A percentile compares a stretch with the other conserved stretches of the same genome.
phyloP scores from a whole-genome alignment of 257 asterid species.

The Apocynum venetum region DNA sequence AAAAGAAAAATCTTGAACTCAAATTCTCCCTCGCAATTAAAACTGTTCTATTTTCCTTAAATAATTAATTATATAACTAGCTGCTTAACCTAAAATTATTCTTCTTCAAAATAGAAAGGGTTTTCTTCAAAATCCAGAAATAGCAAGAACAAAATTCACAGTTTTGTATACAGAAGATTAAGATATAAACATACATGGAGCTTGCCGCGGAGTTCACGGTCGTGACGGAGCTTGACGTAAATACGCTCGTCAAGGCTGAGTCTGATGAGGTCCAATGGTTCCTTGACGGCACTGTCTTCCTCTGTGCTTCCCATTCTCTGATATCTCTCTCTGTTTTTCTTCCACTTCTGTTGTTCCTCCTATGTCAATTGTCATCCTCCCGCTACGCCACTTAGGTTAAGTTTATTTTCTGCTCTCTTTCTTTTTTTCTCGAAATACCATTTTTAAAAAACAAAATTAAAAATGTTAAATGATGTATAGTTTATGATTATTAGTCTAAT shows the following conservation, averaged over 20 bases:
- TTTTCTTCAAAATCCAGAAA: background rate
- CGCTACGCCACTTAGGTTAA: background rate
- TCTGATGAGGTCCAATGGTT: constrained; percentile 96
- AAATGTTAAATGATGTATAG: too few relatives aligned
- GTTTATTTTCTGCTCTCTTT: background rate
- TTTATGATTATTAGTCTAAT: too few relatives aligned
- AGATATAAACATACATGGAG: constrained; percentile 49
- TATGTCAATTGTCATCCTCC: background rate
- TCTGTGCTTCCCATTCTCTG: constrained; percentile 74
- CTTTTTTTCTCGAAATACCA: too few relatives aligned
- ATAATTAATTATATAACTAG: too few relatives aligned
- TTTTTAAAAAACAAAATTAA: too few relatives aligned
- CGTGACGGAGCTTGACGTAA: constrained; percentile 97
- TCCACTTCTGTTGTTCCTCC: background rate
- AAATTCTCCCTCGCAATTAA: background rate
- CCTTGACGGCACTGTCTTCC: constrained; percentile 97
- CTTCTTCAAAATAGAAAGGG: constrained; percentile 10
- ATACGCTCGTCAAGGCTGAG: constrained; percentile 98
- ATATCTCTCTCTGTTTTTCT: background rate
- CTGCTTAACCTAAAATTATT: background rate
- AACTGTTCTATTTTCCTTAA: background rate
- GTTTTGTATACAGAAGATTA: background rate
- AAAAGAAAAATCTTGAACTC: background rate
- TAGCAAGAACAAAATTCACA: background rate
- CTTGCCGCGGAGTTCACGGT: constrained; percentile 96